Conservation (phyloP, 306 rosid genomes). For the Dryas drummondii region DNA sequence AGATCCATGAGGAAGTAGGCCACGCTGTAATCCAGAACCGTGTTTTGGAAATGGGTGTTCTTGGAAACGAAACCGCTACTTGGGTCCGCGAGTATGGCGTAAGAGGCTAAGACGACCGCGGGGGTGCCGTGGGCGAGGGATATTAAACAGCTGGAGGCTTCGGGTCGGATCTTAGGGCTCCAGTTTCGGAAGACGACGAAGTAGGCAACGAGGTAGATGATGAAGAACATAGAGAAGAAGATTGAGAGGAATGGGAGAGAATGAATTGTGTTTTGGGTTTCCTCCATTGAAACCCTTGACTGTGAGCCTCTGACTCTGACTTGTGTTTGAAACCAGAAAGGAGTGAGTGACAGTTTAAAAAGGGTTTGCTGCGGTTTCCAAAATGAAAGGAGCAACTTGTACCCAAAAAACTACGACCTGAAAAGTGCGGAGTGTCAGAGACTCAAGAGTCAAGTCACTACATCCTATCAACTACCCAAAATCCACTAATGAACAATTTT, state of each 20-base stretch:
- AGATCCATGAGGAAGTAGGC: conserved; percentile 84
- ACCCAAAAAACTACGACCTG: too few species aligned
- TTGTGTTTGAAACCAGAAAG: not conserved
- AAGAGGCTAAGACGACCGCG: conserved; percentile 51
- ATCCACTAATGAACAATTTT: too few species aligned
- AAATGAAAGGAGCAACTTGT: too few species aligned
- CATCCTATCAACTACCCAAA: too few species aligned
- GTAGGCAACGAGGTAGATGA: conserved; percentile 53
- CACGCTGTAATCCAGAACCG: conserved; percentile 79
- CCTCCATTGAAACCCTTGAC: conserved; percentile 22
- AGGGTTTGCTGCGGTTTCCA: not conserved
- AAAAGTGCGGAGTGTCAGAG: too few species aligned
- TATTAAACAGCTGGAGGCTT: conserved; percentile 74
- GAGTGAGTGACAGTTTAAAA: too few species aligned
- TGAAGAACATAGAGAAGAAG: conserved; percentile 53
- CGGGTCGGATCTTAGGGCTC: conserved; percentile 80
- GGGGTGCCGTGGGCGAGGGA: conserved; percentile 87
- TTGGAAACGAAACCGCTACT: conserved; percentile 52
- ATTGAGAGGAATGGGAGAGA: conserved; percentile 26
- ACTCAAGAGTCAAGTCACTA: too few species aligned
- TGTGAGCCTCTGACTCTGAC: not conserved
- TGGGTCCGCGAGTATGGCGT: conserved; percentile 46
- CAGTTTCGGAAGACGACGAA: conserved; percentile 59
- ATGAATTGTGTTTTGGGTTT: conserved; percentile 6
- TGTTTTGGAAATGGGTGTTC: conserved; percentile 51